phyloP scores from a whole-genome alignment of 2,329 filamentous ascomycete genomes.

The Bipolaris cookei region DNA sequence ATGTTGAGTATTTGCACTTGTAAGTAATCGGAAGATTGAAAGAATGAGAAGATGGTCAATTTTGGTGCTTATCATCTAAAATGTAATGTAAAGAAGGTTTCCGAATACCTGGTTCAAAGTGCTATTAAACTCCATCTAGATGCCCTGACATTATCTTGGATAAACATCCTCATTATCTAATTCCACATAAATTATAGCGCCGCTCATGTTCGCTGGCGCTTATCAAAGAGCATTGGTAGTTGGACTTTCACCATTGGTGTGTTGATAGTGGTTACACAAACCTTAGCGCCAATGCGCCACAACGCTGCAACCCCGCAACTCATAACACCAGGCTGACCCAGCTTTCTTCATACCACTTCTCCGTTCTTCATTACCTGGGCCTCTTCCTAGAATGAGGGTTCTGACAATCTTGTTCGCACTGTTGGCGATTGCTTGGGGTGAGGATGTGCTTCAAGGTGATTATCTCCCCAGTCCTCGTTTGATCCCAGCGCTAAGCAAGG shows the following conservation, averaged over 20 bases:
- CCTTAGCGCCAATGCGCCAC: neutral
- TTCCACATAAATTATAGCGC: too few species aligned
- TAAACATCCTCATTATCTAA: neutral
- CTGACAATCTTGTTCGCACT: neutral
- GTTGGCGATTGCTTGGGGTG: neutral
- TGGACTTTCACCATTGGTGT: neutral
- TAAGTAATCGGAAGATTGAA: neutral
- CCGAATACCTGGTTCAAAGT: neutral
- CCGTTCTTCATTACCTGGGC: neutral
- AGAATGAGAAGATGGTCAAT: neutral
- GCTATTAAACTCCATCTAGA: neutral
- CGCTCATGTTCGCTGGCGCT: too few species aligned
- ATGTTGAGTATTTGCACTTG: too few species aligned
- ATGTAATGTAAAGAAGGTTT: too few species aligned
- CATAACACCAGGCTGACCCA: neutral
- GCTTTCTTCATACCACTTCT: neutral
- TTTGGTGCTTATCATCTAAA: too few species aligned
- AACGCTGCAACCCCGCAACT: neutral
- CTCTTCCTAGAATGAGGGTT: neutral
- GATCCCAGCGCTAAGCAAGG: neutral
- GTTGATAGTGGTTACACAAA: neutral
- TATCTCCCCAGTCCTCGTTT: neutral
- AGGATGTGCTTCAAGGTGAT: neutral
- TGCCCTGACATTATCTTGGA: too few species aligned
- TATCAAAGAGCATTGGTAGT: too few species aligned